Evolutionary conservation across 2,329 filamentous ascomycete species (phyloP).

Genomic region (Xylariaceae sp.): DNA sequence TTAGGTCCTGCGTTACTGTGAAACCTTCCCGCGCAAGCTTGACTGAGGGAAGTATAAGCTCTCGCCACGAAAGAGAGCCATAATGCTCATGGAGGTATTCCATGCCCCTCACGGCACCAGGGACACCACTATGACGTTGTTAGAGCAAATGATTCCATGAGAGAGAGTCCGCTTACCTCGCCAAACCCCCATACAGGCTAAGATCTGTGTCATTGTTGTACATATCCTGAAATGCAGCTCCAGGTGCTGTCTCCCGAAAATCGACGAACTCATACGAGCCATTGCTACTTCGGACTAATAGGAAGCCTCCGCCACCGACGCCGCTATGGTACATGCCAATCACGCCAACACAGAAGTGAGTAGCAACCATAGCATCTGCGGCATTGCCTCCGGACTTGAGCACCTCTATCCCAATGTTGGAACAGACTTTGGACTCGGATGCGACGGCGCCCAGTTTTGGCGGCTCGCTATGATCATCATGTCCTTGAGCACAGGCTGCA

Average conservation of each 20-base stretch:
- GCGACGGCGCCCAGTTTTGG: conserved; percentile 59
- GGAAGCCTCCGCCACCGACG: conserved; percentile 88
- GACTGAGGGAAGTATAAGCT: conserved; percentile 66
- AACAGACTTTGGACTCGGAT: conserved; percentile 66
- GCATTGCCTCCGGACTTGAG: conserved; percentile 62
- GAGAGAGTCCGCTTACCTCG: conserved; percentile 53
- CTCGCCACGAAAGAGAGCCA: conserved; percentile 60
- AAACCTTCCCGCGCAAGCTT: conserved; percentile 70
- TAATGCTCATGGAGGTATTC: conserved; percentile 69
- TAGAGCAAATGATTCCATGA: neutral
- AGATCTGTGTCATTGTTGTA: conserved; percentile 63
- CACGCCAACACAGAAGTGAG: conserved; percentile 71
- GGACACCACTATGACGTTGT: conserved; percentile 50
- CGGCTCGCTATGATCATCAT: too few relatives aligned
- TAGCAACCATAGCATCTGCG: conserved; percentile 71
- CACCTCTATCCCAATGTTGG: conserved; percentile 62
- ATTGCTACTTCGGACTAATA: conserved; percentile 68
- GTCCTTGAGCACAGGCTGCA: too few relatives aligned
- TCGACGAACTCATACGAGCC: conserved; percentile 81
- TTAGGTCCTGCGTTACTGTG: conserved; percentile 61
- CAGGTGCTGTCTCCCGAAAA: conserved; percentile 80
- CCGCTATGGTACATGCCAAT: conserved; percentile 76
- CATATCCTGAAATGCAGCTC: conserved; percentile 76
- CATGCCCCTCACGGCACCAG: conserved; percentile 68
- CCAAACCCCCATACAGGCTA: conserved; percentile 67